Percentiles rank a stretch among this genome's conserved stretches.
phyloP scores from a whole-genome alignment of 1,284 basidiomycete species.

The Puccinia polysora region DNA sequence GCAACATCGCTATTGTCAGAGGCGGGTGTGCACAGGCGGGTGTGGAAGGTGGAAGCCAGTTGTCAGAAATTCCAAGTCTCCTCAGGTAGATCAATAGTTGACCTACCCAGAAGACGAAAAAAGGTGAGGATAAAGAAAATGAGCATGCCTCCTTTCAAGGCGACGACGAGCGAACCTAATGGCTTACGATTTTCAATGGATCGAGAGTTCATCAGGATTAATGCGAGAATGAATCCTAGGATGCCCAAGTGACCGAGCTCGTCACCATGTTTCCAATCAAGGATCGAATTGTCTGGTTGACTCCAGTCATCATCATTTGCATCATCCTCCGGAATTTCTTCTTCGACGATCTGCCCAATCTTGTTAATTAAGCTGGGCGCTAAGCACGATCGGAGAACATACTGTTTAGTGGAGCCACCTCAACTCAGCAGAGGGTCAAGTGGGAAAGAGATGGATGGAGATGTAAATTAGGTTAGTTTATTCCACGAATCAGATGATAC shows the following conservation, averaged over 20 bases:
- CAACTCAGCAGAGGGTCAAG: background rate
- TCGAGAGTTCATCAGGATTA: slow-evolving; percentile 41
- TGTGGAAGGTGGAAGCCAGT: slow-evolving; percentile 40
- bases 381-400: slow-evolving; percentile 35
- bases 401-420: slow-evolving; percentile 26
- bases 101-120: background rate
- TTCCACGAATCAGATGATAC: too few species aligned
- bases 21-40: slow-evolving; percentile 22
- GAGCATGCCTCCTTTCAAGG: too few species aligned
- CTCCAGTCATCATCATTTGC: slow-evolving; percentile 22
- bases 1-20: background rate
- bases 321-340: slow-evolving; percentile 33
- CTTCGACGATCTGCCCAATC: slow-evolving; percentile 26
- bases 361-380: slow-evolving; percentile 18
- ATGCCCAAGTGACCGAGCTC: slow-evolving; percentile 37
- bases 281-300: slow-evolving; percentile 6
- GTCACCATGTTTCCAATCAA: slow-evolving; percentile 40
- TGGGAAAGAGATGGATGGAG: background rate
- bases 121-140: background rate
- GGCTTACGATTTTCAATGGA: slow-evolving; percentile 38
- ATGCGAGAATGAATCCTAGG: slow-evolving; percentile 30
- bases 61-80: slow-evolving; percentile 20
- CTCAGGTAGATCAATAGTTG: slow-evolving; percentile 36
- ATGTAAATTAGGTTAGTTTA: too few species aligned
- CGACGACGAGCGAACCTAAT: too few species aligned